These are phyloP conservation scores for Gomphus sp. DNA, from an alignment of 1,284 basidiomycete species.

Conservation along the genomic window DNA sequence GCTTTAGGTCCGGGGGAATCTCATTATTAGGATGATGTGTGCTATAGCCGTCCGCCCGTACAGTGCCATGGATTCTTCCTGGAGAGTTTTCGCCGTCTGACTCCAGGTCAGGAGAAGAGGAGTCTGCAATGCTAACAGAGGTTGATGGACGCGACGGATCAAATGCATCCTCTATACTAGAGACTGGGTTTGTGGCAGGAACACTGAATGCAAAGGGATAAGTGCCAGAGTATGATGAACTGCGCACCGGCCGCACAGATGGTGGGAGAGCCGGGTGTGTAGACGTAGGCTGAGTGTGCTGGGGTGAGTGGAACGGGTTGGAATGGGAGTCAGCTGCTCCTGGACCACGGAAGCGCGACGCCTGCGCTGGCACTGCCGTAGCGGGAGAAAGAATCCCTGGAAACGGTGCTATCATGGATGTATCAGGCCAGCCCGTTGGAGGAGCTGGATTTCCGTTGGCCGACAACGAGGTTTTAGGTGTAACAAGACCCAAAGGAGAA, in stretches of 20 bases:
- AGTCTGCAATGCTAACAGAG: constrained; percentile 15
- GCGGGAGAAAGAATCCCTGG: neutral
- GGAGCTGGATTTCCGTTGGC: neutral
- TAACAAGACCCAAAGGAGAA: neutral
- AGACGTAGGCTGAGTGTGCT: neutral
- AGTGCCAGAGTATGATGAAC: constrained; percentile 33
- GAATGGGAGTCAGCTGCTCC: neutral
- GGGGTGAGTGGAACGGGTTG: neutral
- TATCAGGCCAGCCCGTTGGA: neutral
- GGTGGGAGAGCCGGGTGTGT: constrained; percentile 9
- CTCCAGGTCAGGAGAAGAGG: constrained; percentile 1
- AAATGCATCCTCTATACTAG: neutral
- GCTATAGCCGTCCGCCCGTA: neutral
- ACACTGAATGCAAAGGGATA: constrained; percentile 25
- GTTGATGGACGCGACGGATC: constrained; percentile 13
- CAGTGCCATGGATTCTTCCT: neutral
- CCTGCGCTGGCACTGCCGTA: neutral
- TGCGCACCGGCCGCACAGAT: constrained; percentile 20
- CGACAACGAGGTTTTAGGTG: neutral
- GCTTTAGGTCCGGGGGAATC: constrained; percentile 72
- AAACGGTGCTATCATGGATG: neutral
- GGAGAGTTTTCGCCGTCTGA: constrained; percentile 7
- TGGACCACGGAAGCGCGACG: neutral
- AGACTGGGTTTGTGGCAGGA: neutral
- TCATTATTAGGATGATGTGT: constrained; percentile 41